Conservation (phyloP, 2,329 filamentous ascomycete genomes). For the Colletotrichum aenigma region DNA sequence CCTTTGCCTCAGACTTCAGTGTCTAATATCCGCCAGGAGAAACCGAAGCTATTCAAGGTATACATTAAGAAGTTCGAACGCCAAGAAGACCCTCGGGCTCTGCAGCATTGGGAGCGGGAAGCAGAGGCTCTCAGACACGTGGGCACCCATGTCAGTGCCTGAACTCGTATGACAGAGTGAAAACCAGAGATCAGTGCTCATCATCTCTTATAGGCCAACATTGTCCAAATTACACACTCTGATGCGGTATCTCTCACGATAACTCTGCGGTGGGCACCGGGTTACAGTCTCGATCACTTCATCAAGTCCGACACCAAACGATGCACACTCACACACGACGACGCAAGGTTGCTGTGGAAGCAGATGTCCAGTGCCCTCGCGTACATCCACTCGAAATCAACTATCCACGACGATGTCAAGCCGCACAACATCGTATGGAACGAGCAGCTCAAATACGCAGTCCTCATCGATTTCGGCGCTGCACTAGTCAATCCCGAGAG, state of each 20-base stretch:
- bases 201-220: background rate
- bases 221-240: background rate
- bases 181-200: background rate
- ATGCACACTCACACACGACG: background rate
- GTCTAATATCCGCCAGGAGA: background rate
- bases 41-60: background rate
- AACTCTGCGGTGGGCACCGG: background rate
- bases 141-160: background rate
- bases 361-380: background rate
- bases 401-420: background rate
- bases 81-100: background rate
- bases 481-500: background rate
- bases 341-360: background rate
- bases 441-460: background rate
- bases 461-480: background rate
- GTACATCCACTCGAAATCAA: background rate
- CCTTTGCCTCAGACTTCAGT: background rate
- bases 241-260: background rate
- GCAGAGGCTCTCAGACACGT: background rate
- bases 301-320: background rate
- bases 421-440: background rate
- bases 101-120: background rate
- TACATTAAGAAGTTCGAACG: background rate
- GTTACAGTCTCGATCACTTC: background rate
- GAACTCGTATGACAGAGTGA: background rate